Evolutionary conservation across 148 eudicot genomes (phyloP), one percentile per base, ranked within the genome.

Genomic region (Rhododendron mucronatum): DNA sequence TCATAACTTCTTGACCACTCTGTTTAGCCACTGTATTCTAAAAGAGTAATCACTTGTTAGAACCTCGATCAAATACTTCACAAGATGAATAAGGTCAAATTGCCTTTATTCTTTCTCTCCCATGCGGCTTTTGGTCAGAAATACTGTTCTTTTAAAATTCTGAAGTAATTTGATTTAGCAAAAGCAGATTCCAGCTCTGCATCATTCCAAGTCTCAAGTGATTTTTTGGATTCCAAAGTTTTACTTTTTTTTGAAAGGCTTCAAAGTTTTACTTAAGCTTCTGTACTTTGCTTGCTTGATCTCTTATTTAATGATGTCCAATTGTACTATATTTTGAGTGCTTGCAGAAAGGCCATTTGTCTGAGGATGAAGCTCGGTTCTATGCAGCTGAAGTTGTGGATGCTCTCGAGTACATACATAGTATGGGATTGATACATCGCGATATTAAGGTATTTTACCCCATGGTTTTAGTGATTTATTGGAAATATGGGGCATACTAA

Each of bases 351-450:
- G 95, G 98, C 78, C 98, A 95, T 84, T 89, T 97, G 87, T 87
- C 99, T 55, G 95, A 97, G 87, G 96, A 94, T 83, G 99, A 97
- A 88, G 96, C 99, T 86, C 92, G 94, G 86, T 95, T 95, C 79
- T 97, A 97, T 90, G 95, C 98, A 80, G 99, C 99, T 87, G 98
- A 97, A 93, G 94, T 97, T 87, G 98, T 95, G 28, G 99, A 97
- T 88, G 95, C 99, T 87, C 94, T 97, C 65, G 98, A 97, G 88
- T 97, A 97, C 77, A 97, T 97, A 86, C 99, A 97, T 90, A 88
- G 93, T 83, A 89, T 97, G 96, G 98, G 99, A 81, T 88, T 97
- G 89, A 94, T 97, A 85, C 99, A 97, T 88, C 93, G 99, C 51
- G 99, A 97, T 89, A 97, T 97, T 87, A 97, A 97, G 98, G 99